These are phyloP conservation scores for Dryadomyces sulphureus DNA, from an alignment of 2,329 filamentous ascomycete species.

Conservation along the genomic window DNA sequence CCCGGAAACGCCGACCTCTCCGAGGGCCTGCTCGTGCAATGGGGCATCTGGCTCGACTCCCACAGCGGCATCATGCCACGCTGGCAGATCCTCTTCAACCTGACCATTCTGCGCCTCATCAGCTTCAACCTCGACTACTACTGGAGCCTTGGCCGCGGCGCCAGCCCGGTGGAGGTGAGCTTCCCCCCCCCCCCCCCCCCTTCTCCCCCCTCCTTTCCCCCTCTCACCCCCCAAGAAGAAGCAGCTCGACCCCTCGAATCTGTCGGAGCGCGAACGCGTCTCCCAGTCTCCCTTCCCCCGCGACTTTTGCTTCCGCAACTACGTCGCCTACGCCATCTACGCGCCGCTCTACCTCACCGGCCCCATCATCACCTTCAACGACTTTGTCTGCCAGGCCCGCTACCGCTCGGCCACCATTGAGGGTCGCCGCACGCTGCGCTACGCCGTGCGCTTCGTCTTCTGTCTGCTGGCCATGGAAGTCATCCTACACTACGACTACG, in stretches of 20 bases:
- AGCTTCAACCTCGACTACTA: slow-evolving; percentile 97
- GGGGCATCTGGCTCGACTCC: slow-evolving; percentile 61
- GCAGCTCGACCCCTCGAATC: slow-evolving; percentile 71
- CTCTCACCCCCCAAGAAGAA: slow-evolving; percentile 61
- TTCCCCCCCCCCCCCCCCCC: background rate
- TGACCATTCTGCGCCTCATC: slow-evolving; percentile 81
- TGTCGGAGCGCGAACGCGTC: slow-evolving; percentile 82
- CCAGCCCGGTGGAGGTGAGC: slow-evolving; percentile 66
- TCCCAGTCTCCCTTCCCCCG: slow-evolving; percentile 52
- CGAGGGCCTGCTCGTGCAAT: slow-evolving; percentile 30
- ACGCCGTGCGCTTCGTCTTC: slow-evolving; percentile 68
- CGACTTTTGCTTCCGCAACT: slow-evolving; percentile 74
- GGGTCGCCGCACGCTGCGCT: slow-evolving; percentile 55
- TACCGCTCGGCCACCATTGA: slow-evolving; percentile 61
- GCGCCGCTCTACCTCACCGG: slow-evolving; percentile 86
- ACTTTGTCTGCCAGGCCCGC: slow-evolving; percentile 79
- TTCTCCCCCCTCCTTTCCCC: background rate
- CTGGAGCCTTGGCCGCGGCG: slow-evolving; percentile 59
- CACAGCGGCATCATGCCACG: slow-evolving; percentile 72
- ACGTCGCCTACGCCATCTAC: slow-evolving; percentile 79
- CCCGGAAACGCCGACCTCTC: slow-evolving; percentile 9
- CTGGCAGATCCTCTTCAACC: slow-evolving; percentile 97
- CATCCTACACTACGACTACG: slow-evolving; percentile 82
- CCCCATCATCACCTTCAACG: slow-evolving; percentile 94
- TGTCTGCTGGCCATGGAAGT: slow-evolving; percentile 81